Base-by-base conservation (phyloP, 1,284 basidiomycete genomes). In the Tilletiopsis washingtonensis region DNA sequence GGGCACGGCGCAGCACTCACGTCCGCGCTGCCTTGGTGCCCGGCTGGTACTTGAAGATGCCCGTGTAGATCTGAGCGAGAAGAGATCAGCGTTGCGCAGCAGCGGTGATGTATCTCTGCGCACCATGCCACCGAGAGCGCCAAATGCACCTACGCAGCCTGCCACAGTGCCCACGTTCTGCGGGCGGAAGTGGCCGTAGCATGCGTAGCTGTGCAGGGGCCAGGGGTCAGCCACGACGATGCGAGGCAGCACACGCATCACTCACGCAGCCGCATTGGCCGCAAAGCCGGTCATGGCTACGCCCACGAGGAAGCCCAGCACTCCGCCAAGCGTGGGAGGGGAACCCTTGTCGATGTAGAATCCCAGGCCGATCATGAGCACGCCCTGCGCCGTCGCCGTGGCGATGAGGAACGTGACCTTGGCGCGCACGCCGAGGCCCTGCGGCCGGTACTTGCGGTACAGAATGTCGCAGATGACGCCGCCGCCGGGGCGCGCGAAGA, bases 371-470 rank as follows among this genome's bases (percentile, higher is more conserved):
- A 82, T 67, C 45, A 76, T 75, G 14, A 79, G 61, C 6, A 77
- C 61, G 12, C 80, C 81, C 69, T 81, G 79, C 3, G 75, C 49
- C 36, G 79, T 48, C 2, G 79, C 79, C 21, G 77, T 75, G 15
- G 55, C 51, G 19, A 81, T 68, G 37, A 77, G 76, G 56, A 78
- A 74, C 52, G 77, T 78, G 59, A 83, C 82, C 68, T 82, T 82
- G 2, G 78, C 78, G 7, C 65, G 63, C 54, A 75, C 76, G 3
- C 81, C 81, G 47, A 69, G 32, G n/a, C 52, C 52, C 4, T 14
- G 19, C 4, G 50, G 52, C 14, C 43, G 21, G 49, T 45, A 80
- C 34, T 57, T 65, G 17, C 66, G 62, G 71, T 81, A 82, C 6
- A 79, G 59, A 6, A 76, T 39, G 59, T 83, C 82, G 3, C 79